Evolutionary conservation across 768 basidiomycete species (phyloP), one percentile per base, ranked within the genome.

Genomic region (Suillus spraguei): DNA sequence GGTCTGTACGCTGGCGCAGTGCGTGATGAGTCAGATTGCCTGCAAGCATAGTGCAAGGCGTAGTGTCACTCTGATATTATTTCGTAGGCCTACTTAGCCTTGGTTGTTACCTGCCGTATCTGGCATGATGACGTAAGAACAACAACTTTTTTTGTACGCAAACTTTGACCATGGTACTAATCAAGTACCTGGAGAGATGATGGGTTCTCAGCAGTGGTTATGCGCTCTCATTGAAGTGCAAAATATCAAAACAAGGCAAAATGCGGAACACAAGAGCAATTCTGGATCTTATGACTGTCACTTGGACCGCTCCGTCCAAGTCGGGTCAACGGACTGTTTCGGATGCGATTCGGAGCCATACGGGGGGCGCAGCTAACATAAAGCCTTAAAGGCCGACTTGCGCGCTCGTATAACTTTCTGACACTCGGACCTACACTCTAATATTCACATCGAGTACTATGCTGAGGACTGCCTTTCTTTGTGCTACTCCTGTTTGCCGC

Each of bases 321-420:
- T 17, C 39, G 39, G 39, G 24, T n/a, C n/a, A 4, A 20, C 66
- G 66, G 66, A 55, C 17, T 59, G 52, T 63, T n/a, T 65, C 66
- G 66, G 66, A 49, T 39, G 33, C 32, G 22, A 13, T 0, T 74
- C 74, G 74, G 74, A 63, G 64, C 24, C 41, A 50, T 59, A 67
- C 74, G 74, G 74, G n/a, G 63, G 24, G 8, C 8, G 20, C 36
- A 17, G 1, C 28, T 47, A 63, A 59, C 67, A 67, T 75, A 72
- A 75, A n/a, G n/a, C n/a, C n/a, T n/a, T n/a, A n/a, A 28, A 75
- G 65, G 17, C 33, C 33, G 39, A 36, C 54, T 53, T 24, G 49
- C 8, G n/a, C 62, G 38, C 1, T 38, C 63, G 42, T 14, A 16
- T 22, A 60, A 60, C 32, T 8, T 38, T 38, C 16, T 9, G 14